These are phyloP conservation scores for Canariomyces notabilis DNA, from an alignment of 2,329 filamentous ascomycete species.

Conservation along the genomic window DNA sequence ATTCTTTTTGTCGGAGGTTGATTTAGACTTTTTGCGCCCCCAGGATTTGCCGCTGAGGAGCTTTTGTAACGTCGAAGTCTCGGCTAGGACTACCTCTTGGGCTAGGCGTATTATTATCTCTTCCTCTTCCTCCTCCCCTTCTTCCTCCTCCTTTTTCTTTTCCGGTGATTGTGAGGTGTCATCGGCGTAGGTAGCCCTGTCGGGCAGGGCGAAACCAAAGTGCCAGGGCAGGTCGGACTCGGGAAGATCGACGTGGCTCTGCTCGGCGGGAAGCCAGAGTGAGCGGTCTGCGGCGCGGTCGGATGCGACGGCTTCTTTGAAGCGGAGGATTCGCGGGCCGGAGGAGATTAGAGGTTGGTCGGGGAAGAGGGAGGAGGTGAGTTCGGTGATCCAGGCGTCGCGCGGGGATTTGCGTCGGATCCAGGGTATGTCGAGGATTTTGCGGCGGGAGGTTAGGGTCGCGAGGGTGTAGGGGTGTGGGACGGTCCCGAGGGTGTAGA, in stretches of 20 bases:
- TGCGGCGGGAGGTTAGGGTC: slow-evolving; percentile 58
- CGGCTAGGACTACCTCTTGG: too few relatives aligned
- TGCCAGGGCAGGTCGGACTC: slow-evolving; percentile 82
- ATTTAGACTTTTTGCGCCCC: too few relatives aligned
- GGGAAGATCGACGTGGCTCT: slow-evolving; percentile 52
- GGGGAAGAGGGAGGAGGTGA: slow-evolving; percentile 66
- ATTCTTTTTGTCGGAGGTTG: slow-evolving; percentile 36
- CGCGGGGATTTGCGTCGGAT: slow-evolving; percentile 65
- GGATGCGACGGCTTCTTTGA: slow-evolving; percentile 78
- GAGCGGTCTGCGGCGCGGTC: slow-evolving; percentile 54
- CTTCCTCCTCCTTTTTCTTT: too few relatives aligned
- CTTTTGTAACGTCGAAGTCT: too few relatives aligned
- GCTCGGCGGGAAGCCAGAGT: slow-evolving; percentile 76
- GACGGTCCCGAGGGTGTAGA: slow-evolving; percentile 81
- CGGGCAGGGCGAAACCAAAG: slow-evolving; percentile 78
- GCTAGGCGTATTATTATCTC: too few relatives aligned
- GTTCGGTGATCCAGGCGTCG: slow-evolving; percentile 70
- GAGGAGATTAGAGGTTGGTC: slow-evolving; percentile 56
- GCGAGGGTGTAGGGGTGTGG: slow-evolving; percentile 87
- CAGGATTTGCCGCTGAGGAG: too few relatives aligned
- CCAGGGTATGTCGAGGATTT: slow-evolving; percentile 57
- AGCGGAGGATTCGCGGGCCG: slow-evolving; percentile 60
- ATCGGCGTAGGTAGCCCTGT: slow-evolving; percentile 36
- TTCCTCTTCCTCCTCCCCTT: too few relatives aligned
- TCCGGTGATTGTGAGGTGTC: slow-evolving; percentile 22